A percentile compares a stretch with the other conserved stretches of the same genome.
Evolutionary conservation across 2,329 filamentous ascomycete species (phyloP).

Genomic region (Penicillium polonicum): DNA sequence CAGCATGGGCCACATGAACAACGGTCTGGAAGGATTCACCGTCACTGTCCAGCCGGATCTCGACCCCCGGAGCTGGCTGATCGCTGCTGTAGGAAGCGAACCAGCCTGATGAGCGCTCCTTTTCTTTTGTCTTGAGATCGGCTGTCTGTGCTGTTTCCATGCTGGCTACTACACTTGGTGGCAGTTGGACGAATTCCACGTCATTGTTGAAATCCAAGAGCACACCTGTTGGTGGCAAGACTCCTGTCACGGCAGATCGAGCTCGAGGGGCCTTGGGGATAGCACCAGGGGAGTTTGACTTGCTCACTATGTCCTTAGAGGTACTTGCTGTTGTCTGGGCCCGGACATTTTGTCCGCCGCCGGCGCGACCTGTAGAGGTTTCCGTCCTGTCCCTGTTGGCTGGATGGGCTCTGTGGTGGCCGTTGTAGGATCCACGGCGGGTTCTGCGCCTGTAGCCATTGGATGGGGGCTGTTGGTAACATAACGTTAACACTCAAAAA

Average conservation of each 20-base stretch:
- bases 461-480: background rate
- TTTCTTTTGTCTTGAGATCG: background rate
- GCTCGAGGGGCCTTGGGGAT: too few relatives aligned
- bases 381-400: background rate
- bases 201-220: background rate
- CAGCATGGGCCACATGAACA: too few relatives aligned
- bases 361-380: background rate
- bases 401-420: background rate
- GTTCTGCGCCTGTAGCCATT: background rate
- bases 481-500: background rate
- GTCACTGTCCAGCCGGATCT: background rate
- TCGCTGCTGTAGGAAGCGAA: background rate
- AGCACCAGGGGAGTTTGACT: too few relatives aligned
- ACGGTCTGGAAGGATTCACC: background rate
- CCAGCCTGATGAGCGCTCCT: background rate
- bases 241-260: background rate
- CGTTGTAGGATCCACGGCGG: background rate
- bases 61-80: background rate
- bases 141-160: background rate
- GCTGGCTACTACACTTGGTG: background rate
- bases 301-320: background rate
- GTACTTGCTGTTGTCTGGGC: background rate
- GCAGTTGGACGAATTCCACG: background rate
- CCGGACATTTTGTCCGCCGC: background rate
- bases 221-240: background rate